These are phyloP conservation scores for Pseudocercospora musae DNA, from an alignment of 2,329 filamentous ascomycete species.

Conservation along the genomic window DNA sequence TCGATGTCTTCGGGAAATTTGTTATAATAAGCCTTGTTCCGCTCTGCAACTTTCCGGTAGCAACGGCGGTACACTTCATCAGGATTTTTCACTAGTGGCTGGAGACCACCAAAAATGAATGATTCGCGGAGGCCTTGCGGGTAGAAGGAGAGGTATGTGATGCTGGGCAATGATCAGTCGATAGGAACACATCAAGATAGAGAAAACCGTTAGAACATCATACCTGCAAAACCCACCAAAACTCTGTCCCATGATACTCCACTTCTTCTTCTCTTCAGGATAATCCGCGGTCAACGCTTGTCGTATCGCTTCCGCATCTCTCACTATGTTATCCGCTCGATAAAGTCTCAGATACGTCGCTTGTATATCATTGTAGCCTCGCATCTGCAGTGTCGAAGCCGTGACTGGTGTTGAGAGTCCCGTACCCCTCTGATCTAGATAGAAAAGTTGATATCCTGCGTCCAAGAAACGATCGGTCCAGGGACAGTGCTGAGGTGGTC, in stretches of 20 bases:
- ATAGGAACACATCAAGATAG: not conserved
- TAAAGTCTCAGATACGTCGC: constrained; percentile 79
- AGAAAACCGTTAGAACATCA: not conserved
- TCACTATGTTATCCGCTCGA: constrained; percentile 85
- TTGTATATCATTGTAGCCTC: constrained; percentile 64
- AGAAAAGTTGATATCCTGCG: constrained; percentile 77
- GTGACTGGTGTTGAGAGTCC: constrained; percentile 80
- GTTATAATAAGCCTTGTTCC: constrained; percentile 75
- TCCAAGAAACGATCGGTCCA: constrained; percentile 70
- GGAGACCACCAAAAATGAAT: constrained; percentile 80
- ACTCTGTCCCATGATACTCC: constrained; percentile 85
- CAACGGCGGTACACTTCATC: constrained; percentile 73
- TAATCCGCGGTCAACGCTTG: constrained; percentile 68
- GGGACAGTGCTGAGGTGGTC: constrained; percentile 68
- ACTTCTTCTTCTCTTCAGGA: constrained; percentile 67
- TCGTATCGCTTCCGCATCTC: constrained; percentile 82
- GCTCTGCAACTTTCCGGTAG: constrained; percentile 64
- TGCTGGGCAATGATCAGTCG: constrained; percentile 28
- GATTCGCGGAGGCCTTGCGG: constrained; percentile 70
- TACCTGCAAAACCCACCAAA: constrained; percentile 80
- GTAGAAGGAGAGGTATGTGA: constrained; percentile 79
- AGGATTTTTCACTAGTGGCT: constrained; percentile 67
- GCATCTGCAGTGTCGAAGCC: constrained; percentile 64
- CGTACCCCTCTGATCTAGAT: constrained; percentile 88
- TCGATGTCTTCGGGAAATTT: constrained; percentile 81